Conservation (phyloP, 345 rosid genomes). For the Physaria fendleri region DNA sequence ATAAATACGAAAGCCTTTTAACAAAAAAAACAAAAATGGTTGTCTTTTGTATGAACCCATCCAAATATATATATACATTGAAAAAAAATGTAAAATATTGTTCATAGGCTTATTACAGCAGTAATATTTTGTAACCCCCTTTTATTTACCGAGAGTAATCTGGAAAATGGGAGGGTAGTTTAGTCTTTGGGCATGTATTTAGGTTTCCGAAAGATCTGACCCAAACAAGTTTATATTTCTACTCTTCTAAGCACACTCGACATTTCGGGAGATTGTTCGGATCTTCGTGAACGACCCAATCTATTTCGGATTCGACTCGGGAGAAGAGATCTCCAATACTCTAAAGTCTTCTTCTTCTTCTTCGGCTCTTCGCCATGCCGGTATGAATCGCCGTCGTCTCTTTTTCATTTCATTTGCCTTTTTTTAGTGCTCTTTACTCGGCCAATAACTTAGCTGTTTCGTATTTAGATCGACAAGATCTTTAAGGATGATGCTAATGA, state of each 20-base stretch:
- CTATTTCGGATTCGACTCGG: constrained; percentile 1
- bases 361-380: constrained; percentile 27
- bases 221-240: constrained; percentile 14
- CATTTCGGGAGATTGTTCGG: not conserved
- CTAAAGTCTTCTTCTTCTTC: not conserved
- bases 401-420: not conserved
- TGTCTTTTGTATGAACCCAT: too few species aligned
- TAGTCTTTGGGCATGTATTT: constrained; percentile 8
- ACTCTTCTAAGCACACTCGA: not conserved
- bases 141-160: not conserved
- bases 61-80: too few species aligned
- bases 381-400: constrained; percentile 11
- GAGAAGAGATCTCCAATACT: constrained; percentile 7
- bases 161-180: constrained; percentile 1
- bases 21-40: too few species aligned
- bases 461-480: constrained; percentile 53
- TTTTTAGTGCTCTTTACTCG: not conserved
- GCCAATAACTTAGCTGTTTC: not conserved
- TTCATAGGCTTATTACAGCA: too few species aligned
- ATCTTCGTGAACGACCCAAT: not conserved
- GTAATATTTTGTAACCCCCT: not conserved
- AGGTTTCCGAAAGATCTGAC: constrained; percentile 30
- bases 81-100: too few species aligned
- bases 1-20: too few species aligned
- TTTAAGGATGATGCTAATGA: constrained; percentile 89